Conservation (phyloP, 1,284 basidiomycete species). For the Pisolithus thermaeus region DNA sequence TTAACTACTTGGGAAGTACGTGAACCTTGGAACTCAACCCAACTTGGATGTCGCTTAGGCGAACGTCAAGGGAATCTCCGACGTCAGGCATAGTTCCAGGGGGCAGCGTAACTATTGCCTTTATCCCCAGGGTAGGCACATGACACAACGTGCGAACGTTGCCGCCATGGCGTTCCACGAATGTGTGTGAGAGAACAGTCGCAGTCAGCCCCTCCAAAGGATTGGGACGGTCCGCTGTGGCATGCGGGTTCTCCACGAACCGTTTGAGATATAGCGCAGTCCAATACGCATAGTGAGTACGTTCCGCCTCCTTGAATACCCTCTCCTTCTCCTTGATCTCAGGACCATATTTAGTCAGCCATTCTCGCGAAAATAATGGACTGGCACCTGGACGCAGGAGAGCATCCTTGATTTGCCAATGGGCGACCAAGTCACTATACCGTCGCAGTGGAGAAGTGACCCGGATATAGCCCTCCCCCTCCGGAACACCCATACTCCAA, state of each 20-base stretch:
- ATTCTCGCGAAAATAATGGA: constrained; percentile 37
- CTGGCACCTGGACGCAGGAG: constrained; percentile 42
- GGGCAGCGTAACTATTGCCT: constrained; percentile 13
- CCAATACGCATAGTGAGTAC: constrained; percentile 44
- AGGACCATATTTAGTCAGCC: constrained; percentile 35
- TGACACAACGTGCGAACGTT: constrained; percentile 17
- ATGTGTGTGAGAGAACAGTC: constrained; percentile 15
- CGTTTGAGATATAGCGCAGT: constrained; percentile 28
- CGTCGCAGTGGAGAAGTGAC: constrained; percentile 87
- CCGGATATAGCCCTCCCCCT: constrained; percentile 74
- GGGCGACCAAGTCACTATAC: constrained; percentile 77
- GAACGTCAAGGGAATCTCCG: constrained; percentile 22
- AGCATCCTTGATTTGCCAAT: constrained; percentile 92
- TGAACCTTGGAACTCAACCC: constrained; percentile 20
- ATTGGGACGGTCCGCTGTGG: constrained; percentile 14
- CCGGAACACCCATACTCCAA: constrained; percentile 64
- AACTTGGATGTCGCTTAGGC: constrained; percentile 18
- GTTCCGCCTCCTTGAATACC: constrained; percentile 17
- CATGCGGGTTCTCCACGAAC: constrained; percentile 24
- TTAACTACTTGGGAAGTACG: constrained; percentile 9
- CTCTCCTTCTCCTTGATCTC: constrained; percentile 28
- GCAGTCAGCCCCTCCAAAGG: constrained; percentile 22
- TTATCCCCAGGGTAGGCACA: constrained; percentile 21
- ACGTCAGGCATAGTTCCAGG: constrained; percentile 9
- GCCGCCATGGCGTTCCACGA: constrained; percentile 10